Conservation (phyloP, 371 early-diverging fungal species). For the Mortierella sp. region DNA sequence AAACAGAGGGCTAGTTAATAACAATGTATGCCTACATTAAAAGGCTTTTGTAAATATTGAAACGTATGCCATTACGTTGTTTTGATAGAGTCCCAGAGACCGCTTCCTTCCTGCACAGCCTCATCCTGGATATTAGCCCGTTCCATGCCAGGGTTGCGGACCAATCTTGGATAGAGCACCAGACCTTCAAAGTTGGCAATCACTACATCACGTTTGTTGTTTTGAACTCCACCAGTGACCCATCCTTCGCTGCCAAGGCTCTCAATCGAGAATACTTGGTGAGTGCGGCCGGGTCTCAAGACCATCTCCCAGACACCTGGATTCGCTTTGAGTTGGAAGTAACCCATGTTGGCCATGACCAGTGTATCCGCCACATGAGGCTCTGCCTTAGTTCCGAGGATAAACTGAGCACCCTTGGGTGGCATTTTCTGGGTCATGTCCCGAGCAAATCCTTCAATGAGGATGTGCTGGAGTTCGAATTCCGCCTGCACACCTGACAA, state of each 20-base stretch:
- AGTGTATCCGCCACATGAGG: conserved; percentile 84
- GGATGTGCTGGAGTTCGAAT: conserved; percentile 84
- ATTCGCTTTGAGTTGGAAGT: conserved; percentile 91
- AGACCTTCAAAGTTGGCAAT: conserved; percentile 86
- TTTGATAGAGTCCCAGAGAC: conserved; percentile 67
- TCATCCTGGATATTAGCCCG: conserved; percentile 76
- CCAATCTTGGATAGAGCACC: conserved; percentile 80
- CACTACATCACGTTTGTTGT: conserved; percentile 61
- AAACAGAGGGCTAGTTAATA: too few species aligned
- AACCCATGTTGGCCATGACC: conserved; percentile 97
- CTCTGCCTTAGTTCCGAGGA: conserved; percentile 73
- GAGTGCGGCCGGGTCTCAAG: conserved; percentile 85
- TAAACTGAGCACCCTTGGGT: conserved; percentile 91
- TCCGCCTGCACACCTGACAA: conserved; percentile 73
- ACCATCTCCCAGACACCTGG: conserved; percentile 90
- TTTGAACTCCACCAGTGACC: conserved; percentile 57
- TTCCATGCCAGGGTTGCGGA: conserved; percentile 86
- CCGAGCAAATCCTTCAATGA: conserved; percentile 90
- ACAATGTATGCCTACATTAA: too few species aligned
- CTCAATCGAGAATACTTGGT: conserved; percentile 80
- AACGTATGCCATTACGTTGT: too few species aligned
- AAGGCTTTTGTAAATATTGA: too few species aligned
- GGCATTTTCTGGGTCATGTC: conserved; percentile 74
- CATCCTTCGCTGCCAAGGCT: conserved; percentile 72
- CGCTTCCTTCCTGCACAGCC: conserved; percentile 20